A percentile compares a stretch with the other conserved stretches of the same genome.
Conservation (phyloP, 1,139 yeast species). For the Blastobotrys serpentis region DNA sequence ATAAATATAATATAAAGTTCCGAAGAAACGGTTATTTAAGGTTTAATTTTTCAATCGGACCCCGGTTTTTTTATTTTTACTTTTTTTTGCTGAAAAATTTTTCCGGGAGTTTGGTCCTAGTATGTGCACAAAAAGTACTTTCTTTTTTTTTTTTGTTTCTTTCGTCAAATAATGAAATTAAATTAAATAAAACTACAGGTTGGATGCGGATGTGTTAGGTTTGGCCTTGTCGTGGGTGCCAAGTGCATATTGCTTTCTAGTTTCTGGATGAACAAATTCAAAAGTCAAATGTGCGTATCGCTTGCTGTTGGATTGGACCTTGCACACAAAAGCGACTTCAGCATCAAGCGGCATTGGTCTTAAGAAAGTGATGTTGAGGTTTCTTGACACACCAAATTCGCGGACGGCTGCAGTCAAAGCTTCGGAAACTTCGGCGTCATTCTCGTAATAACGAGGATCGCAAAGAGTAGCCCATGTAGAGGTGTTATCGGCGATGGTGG, state of each 20-base stretch:
- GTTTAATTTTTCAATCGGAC: too few relatives aligned
- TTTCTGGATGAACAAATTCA: slow-evolving; percentile 23
- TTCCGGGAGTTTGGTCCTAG: too few relatives aligned
- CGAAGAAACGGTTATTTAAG: too few relatives aligned
- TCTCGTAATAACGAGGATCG: slow-evolving; percentile 29
- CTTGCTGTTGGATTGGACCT: slow-evolving; percentile 30
- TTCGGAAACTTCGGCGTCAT: slow-evolving; percentile 20
- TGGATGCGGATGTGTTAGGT: slow-evolving; percentile 16
- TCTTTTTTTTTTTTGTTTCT: too few relatives aligned
- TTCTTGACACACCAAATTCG: slow-evolving; percentile 34
- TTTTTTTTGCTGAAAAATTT: too few relatives aligned
- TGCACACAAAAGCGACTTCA: slow-evolving; percentile 27
- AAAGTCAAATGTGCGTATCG: slow-evolving; percentile 29
- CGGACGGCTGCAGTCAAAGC: slow-evolving; percentile 16
- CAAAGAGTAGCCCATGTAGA: slow-evolving; percentile 31
- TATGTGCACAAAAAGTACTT: too few relatives aligned
- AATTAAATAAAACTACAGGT: neutral
- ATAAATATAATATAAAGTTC: too few relatives aligned
- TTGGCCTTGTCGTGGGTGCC: slow-evolving; percentile 37
- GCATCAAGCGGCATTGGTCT: slow-evolving; percentile 33
- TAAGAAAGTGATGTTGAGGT: slow-evolving; percentile 32
- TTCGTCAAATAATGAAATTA: neutral
- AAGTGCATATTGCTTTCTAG: slow-evolving; percentile 26
- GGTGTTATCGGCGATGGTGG: slow-evolving; percentile 34
- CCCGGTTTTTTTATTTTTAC: too few relatives aligned